Evolutionary conservation across 768 basidiomycete species (phyloP), one percentile per base, ranked within the genome.

Genomic region (Tricholoma furcatifolium): DNA sequence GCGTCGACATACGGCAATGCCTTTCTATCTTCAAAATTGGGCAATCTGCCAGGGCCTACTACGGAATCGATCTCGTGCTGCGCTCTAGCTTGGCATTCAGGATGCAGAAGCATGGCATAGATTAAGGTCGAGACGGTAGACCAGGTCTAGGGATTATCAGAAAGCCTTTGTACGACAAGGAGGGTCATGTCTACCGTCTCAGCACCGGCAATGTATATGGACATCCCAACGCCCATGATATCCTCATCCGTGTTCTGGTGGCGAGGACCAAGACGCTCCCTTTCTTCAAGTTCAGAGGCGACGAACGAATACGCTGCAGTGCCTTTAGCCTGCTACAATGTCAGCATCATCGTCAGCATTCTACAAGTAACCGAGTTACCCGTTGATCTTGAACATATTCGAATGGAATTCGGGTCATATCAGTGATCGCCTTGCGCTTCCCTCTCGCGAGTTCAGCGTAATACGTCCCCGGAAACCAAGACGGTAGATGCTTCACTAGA

Each of bases 31-130:
- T 60, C 57, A 17, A 72, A 68, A 2, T 59, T 61, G 1, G 77
- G 78, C 9, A 78, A 60, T 1, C 74, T 63, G 10, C 60, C 65
- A 2, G 46, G 17, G 11, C 71, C 74, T n/a, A 78, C 57, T 2
- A 77, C 67, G 1, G 50, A 40, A 54, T 79, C 76, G 11, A 80
- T 66, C 60, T 79, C 76, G 1, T 64, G 62, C 48, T 75, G 78
- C 1, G 74, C 76, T 32, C 59, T 65, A 8, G 43, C 50, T 48
- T 72, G 72, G 7, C 67, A 62, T 14, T 69, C 65, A 0, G 75
- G 77, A 55, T 74, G 56, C 6, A 66, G 51, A 11, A 70, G 62
- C 72, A 79, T 74, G 4, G 71, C 70, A 14, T 75, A 63, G 41
- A 78, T 54, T 53, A 77, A 74, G 2, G 64, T 57, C 6, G 57